Conservation (phyloP, 164 flowering plant genomes). For the Protea cynaroides region DNA sequence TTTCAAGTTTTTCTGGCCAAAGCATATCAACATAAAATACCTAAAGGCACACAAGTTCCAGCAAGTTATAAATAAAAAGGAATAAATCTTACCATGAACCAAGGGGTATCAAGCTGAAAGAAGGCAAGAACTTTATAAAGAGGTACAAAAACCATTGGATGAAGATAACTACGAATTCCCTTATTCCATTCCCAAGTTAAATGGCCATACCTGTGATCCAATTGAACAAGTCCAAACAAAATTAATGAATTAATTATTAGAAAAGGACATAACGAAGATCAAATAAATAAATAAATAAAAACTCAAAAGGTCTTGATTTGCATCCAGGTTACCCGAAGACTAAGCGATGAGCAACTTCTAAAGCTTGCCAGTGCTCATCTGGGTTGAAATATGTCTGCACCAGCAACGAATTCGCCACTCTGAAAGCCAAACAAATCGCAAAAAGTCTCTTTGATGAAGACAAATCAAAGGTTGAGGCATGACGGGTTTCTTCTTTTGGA, state of each 20-base stretch:
- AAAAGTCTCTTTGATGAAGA: constrained; percentile 39
- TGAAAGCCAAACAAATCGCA: constrained; percentile 42
- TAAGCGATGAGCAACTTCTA: constrained; percentile 81
- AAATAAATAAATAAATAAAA: too few relatives aligned
- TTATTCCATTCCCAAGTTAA: constrained; percentile 97
- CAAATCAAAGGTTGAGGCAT: not conserved
- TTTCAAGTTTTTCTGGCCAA: too few relatives aligned
- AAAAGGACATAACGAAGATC: constrained; percentile 1
- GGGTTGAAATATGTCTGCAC: constrained; percentile 95
- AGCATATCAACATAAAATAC: too few relatives aligned
- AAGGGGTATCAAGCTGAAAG: constrained; percentile 63
- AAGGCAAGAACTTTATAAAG: constrained; percentile 70
- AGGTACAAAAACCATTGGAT: constrained; percentile 74
- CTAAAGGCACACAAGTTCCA: not conserved
- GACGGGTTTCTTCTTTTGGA: constrained; percentile 5
- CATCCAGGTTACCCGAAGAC: constrained; percentile 58
- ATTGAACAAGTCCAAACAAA: not conserved
- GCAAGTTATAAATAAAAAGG: not conserved
- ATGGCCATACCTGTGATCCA: constrained; percentile 68
- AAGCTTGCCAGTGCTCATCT: constrained; percentile 98
- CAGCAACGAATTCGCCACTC: constrained; percentile 56
- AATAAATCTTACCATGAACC: constrained; percentile 59
- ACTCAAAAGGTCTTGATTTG: not conserved
- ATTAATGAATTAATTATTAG: not conserved
- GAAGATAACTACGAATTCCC: constrained; percentile 88